phyloP scores from a whole-genome alignment of 2,329 filamentous ascomycete species.

The Tympanopsis confertula region DNA sequence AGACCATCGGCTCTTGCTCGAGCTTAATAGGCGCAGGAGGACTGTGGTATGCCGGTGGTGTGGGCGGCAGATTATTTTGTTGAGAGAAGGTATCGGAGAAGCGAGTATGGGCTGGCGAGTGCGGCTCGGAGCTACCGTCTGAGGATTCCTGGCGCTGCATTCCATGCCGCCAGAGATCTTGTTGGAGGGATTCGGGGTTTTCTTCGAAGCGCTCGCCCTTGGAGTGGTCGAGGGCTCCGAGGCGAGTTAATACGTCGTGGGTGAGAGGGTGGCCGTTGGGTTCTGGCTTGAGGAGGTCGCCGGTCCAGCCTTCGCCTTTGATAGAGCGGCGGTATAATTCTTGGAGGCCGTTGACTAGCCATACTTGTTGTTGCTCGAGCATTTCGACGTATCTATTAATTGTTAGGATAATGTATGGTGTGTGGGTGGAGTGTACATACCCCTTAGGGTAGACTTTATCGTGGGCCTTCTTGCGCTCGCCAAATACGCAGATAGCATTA shows the following conservation, averaged over 20 bases:
- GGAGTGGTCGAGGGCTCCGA: conserved; percentile 41
- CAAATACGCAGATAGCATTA: conserved; percentile 54
- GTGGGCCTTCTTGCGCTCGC: conserved; percentile 53
- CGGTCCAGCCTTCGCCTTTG: conserved; percentile 41
- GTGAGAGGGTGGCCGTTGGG: conserved; percentile 44
- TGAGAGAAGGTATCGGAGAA: neutral
- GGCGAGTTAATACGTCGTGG: conserved; percentile 48
- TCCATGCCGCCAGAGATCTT: conserved; percentile 38
- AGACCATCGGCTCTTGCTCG: conserved; percentile 5
- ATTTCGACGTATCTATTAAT: conserved; percentile 47
- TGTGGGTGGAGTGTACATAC: conserved; percentile 30
- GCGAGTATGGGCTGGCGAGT: conserved; percentile 18
- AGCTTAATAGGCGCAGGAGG: conserved; percentile 10
- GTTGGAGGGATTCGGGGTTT: conserved; percentile 39
- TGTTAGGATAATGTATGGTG: neutral
- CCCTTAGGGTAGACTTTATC: conserved; percentile 61
- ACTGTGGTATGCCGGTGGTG: conserved; percentile 12
- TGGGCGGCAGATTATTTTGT: conserved; percentile 6
- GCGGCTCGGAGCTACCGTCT: conserved; percentile 44
- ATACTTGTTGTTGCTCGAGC: conserved; percentile 53
- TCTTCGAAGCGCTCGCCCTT: conserved; percentile 46
- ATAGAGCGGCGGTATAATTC: conserved; percentile 43
- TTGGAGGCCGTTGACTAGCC: conserved; percentile 48
- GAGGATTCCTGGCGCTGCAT: conserved; percentile 40
- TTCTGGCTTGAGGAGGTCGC: conserved; percentile 34